These are phyloP conservation scores for Oryza rufipogon DNA, from an alignment of 176 grass and related monocot species.

Conservation along the genomic window DNA sequence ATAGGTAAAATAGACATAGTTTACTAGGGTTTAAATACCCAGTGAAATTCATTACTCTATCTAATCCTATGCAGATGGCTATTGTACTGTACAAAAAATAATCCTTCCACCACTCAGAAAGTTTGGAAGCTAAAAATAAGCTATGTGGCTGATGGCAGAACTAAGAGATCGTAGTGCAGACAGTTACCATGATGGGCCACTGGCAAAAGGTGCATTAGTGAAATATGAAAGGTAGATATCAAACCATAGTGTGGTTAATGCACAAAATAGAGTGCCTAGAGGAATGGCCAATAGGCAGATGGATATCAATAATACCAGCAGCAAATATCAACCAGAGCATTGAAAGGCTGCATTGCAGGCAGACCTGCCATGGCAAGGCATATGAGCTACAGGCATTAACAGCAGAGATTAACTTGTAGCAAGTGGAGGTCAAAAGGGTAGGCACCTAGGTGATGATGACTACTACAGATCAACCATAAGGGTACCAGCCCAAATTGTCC, in stretches of 20 bases:
- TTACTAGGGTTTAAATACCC: neutral
- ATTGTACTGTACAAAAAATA: neutral
- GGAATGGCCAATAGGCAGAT: neutral
- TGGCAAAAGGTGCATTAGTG: conserved; percentile 20
- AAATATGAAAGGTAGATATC: neutral
- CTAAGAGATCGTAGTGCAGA: neutral
- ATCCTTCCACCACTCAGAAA: neutral
- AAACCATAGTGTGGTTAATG: neutral
- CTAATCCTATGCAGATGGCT: neutral
- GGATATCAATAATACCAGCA: neutral
- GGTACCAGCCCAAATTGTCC: neutral
- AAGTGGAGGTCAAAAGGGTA: neutral
- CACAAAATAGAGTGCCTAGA: neutral
- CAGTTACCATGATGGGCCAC: neutral
- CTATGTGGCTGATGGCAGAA: neutral
- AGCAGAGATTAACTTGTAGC: neutral
- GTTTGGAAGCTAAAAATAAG: neutral
- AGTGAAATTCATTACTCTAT: neutral
- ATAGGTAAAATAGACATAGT: conserved; percentile 14
- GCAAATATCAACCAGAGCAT: neutral
- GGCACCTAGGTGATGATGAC: neutral
- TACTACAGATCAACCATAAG: neutral
- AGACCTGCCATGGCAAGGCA: neutral
- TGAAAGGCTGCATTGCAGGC: neutral
- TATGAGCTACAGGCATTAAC: neutral